phyloP scores from a whole-genome alignment of 2,329 filamentous ascomycete genomes.

The Colletotrichum sp. region DNA sequence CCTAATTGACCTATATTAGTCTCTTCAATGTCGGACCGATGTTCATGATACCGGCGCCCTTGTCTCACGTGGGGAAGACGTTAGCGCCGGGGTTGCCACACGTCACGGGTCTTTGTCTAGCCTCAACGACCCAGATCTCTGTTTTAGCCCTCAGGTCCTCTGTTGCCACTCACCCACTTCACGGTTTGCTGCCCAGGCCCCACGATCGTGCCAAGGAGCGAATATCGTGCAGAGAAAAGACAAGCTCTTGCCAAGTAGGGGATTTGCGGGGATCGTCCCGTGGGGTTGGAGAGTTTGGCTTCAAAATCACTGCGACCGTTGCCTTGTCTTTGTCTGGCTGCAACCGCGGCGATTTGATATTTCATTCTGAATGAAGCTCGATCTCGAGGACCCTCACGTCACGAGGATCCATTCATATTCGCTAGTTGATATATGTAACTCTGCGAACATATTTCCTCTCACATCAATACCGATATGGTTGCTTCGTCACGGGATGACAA shows the following conservation, averaged over 20 bases:
- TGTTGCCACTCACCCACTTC: neutral
- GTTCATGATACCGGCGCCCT: neutral
- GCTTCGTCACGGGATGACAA: neutral
- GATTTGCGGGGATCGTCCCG: neutral
- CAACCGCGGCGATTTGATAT: neutral
- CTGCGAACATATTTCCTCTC: neutral
- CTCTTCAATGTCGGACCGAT: neutral
- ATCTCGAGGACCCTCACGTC: neutral
- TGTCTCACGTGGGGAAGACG: neutral
- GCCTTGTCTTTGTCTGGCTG: neutral
- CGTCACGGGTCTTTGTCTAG: neutral
- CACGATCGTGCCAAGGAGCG: neutral
- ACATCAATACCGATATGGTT: neutral
- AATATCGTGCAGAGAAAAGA: neutral
- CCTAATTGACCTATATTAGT: neutral
- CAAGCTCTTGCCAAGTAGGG: neutral
- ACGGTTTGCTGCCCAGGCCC: neutral
- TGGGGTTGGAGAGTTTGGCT: neutral
- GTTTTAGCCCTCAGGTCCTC: neutral
- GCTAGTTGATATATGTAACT: neutral
- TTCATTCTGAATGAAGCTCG: neutral
- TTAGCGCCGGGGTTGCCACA: neutral
- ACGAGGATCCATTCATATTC: neutral
- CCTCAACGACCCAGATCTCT: neutral
- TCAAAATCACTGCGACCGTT: neutral